Evolutionary conservation across 2,329 filamentous ascomycete genomes (phyloP).

Genomic region (Ophiostoma montium): DNA sequence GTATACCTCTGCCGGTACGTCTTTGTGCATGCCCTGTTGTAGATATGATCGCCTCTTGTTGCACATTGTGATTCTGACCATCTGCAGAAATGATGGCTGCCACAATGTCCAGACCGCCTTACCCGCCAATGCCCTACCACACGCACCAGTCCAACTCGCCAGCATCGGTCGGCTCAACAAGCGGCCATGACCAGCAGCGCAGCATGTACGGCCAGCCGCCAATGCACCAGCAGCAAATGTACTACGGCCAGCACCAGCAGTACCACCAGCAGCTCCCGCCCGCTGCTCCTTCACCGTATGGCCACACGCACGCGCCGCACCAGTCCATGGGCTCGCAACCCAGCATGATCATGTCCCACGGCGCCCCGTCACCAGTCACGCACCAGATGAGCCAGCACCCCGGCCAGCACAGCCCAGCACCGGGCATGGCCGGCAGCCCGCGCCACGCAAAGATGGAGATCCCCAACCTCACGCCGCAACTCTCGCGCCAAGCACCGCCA

Average conservation of each 20-base stretch:
- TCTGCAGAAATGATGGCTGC: constrained; percentile 51
- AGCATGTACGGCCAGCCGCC: constrained; percentile 71
- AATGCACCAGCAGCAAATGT: constrained; percentile 68
- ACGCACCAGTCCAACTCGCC: constrained; percentile 92
- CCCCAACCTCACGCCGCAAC: constrained; percentile 41
- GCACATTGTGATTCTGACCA: not conserved
- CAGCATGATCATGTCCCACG: constrained; percentile 53
- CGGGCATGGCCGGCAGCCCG: constrained; percentile 46
- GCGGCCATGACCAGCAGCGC: constrained; percentile 78
- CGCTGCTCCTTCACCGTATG: constrained; percentile 44
- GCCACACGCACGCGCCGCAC: constrained; percentile 38
- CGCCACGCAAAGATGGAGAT: constrained; percentile 48
- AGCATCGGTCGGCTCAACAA: constrained; percentile 79
- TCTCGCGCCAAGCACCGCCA: constrained; percentile 37
- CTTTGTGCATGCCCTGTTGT: not conserved
- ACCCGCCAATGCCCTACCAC: constrained; percentile 82
- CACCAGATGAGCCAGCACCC: constrained; percentile 46
- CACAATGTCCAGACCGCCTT: constrained; percentile 59
- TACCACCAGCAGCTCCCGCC: constrained; percentile 55
- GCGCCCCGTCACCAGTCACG: constrained; percentile 28
- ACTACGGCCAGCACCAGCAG: constrained; percentile 49
- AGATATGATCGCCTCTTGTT: not conserved
- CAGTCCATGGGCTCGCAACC: constrained; percentile 50
- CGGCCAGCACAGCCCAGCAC: constrained; percentile 41
- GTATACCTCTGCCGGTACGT: constrained; percentile 77